Conservation (phyloP, 1,284 basidiomycete genomes). For the Ustilago tritici region DNA sequence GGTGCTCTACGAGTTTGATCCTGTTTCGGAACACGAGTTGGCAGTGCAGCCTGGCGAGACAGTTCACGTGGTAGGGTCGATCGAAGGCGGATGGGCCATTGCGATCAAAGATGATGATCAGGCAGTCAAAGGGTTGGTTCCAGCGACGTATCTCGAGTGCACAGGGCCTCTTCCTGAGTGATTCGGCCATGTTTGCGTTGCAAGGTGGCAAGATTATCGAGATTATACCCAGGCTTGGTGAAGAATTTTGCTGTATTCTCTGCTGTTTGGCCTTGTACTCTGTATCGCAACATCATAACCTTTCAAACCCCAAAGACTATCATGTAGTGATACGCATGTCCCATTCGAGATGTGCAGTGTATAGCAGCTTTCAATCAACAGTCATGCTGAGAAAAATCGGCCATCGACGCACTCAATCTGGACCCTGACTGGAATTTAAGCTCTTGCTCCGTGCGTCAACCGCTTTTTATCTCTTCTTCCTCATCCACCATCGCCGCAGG, state of each 20-base stretch:
- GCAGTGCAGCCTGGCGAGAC: constrained; percentile 40
- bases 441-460: constrained; percentile 3
- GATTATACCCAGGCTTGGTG: constrained; percentile 11
- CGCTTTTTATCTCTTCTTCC: not conserved
- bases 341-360: not conserved
- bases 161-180: constrained; percentile 27
- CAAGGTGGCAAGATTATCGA: not conserved
- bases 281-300: constrained; percentile 1
- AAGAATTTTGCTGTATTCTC: constrained; percentile 4
- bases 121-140: constrained; percentile 45
- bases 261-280: constrained; percentile 5
- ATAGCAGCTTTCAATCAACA: not conserved
- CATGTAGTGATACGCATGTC: not conserved
- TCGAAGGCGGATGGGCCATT: constrained; percentile 61
- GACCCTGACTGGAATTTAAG: not conserved
- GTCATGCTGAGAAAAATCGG: constrained; percentile 1
- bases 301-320: not conserved
- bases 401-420: not conserved
- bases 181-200: not conserved
- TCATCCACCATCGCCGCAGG: not conserved
- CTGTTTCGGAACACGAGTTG: constrained; percentile 58
- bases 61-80: constrained; percentile 49
- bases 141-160: constrained; percentile 53
- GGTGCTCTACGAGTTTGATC: constrained; percentile 55
- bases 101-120: constrained; percentile 31